phyloP scores from a whole-genome alignment of 2,329 filamentous ascomycete genomes.

The Fonsecaea nubica region DNA sequence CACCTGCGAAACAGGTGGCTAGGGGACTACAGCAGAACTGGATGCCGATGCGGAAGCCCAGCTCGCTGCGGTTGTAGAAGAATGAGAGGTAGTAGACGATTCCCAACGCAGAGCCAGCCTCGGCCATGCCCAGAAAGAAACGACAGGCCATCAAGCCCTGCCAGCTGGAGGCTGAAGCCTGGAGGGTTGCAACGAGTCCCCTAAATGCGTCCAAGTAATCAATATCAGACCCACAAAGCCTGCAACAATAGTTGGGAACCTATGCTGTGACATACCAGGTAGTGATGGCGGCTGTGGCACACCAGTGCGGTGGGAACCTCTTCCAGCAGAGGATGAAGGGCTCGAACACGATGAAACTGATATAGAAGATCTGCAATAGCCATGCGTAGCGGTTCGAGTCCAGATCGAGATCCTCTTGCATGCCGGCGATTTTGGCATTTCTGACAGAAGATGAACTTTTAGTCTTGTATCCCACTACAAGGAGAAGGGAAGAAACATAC shows the following conservation, averaged over 20 bases:
- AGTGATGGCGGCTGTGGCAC: neutral
- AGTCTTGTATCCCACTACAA: no score
- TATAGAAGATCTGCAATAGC: conserved; percentile 10
- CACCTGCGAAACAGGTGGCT: conserved; percentile 79
- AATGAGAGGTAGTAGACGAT: conserved; percentile 61
- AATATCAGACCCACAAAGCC: no score
- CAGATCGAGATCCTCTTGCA: conserved; percentile 13
- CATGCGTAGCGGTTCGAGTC: conserved; percentile 3
- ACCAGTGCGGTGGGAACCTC: neutral
- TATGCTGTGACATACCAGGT: neutral
- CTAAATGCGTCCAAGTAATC: no score
- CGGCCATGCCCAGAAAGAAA: conserved; percentile 49
- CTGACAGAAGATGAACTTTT: neutral
- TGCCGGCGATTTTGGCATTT: conserved; percentile 8
- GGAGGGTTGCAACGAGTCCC: conserved; percentile 5
- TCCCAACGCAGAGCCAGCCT: conserved; percentile 49
- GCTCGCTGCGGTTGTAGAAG: conserved; percentile 65
- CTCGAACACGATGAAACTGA: conserved; percentile 13
- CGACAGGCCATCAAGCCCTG: conserved; percentile 34
- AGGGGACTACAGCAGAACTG: conserved; percentile 67
- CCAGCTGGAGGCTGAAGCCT: conserved; percentile 7
- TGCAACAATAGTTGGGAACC: no score
- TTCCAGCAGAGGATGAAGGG: neutral
- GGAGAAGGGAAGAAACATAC: no score
- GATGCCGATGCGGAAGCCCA: conserved; percentile 63